Evolutionary conservation across 2,329 filamentous ascomycete species (phyloP).

Genomic region (Rachicladosporium sp.): DNA sequence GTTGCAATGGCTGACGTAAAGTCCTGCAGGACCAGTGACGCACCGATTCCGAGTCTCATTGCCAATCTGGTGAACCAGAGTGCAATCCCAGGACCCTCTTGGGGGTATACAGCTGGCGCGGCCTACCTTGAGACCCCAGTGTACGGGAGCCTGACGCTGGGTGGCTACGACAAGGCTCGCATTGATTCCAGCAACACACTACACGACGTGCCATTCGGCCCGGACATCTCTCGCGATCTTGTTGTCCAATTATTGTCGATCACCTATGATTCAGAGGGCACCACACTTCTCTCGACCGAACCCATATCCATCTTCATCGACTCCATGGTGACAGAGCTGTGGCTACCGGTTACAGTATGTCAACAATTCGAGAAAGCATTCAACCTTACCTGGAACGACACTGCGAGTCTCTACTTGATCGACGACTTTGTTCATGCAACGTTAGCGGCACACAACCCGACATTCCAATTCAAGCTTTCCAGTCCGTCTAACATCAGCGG

Average conservation of each 20-base stretch:
- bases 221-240: conserved; percentile 13
- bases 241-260: conserved; percentile 14
- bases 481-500: conserved; percentile 3
- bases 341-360: conserved; percentile 28
- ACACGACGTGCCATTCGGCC: conserved; percentile 18
- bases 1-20: not conserved
- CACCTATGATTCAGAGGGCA: conserved; percentile 12
- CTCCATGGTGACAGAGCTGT: conserved; percentile 29
- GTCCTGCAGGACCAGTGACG: not conserved
- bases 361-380: conserved; percentile 28
- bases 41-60: conserved; percentile 12
- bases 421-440: conserved; percentile 26
- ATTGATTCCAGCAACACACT: too few relatives aligned
- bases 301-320: conserved; percentile 23
- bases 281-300: conserved; percentile 11
- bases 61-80: conserved; percentile 8
- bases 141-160: conserved; percentile 25
- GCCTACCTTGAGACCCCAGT: conserved; percentile 13
- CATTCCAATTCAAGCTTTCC: conserved; percentile 23
- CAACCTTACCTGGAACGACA: conserved; percentile 26
- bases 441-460: conserved; percentile 23
- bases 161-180: conserved; percentile 26
- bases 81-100: conserved; percentile 12
- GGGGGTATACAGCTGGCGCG: conserved; percentile 19
- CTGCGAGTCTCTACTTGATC: conserved; percentile 27